Conservation (phyloP, 768 basidiomycete genomes). For the Coprinellus micaceus region DNA sequence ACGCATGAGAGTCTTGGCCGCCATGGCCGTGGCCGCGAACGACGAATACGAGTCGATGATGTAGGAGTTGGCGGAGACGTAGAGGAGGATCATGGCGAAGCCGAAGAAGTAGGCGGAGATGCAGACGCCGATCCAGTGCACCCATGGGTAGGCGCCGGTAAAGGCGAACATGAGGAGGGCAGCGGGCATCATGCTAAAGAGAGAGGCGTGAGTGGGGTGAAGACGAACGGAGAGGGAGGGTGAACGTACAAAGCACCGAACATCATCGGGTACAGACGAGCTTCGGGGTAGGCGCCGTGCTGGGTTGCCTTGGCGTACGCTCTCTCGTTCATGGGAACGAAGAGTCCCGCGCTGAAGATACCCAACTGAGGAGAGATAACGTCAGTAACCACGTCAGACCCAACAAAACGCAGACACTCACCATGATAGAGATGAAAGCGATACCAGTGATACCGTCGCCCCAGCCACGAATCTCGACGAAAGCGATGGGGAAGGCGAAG, state of each 20-base stretch:
- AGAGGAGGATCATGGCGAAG: slow-evolving; percentile 39
- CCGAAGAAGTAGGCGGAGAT: slow-evolving; percentile 37
- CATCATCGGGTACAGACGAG: slow-evolving; percentile 41
- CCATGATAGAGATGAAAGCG: slow-evolving; percentile 42
- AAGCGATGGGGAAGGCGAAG: slow-evolving; percentile 43
- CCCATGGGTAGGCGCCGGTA: slow-evolving; percentile 36
- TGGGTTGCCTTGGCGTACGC: slow-evolving; percentile 28
- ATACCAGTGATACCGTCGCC: slow-evolving; percentile 37
- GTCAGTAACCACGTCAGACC: background rate
- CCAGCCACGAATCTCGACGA: slow-evolving; percentile 37
- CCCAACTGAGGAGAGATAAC: slow-evolving; percentile 25
- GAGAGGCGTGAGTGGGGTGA: slow-evolving; percentile 14
- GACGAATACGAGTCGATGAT: slow-evolving; percentile 41
- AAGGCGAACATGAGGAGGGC: slow-evolving; percentile 44
- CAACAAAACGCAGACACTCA: slow-evolving; percentile 17
- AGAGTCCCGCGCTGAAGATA: slow-evolving; percentile 26
- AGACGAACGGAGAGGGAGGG: background rate
- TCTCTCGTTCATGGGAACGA: slow-evolving; percentile 33
- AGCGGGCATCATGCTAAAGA: slow-evolving; percentile 26
- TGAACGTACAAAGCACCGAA: slow-evolving; percentile 28
- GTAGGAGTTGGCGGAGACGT: slow-evolving; percentile 42
- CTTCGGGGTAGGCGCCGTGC: slow-evolving; percentile 39
- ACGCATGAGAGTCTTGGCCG: slow-evolving; percentile 41
- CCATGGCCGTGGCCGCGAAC: slow-evolving; percentile 43
- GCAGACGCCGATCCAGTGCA: slow-evolving; percentile 38